Evolutionary conservation across 108 stramenopile genomes (phyloP).

Genomic region (Skeletonema tropicum): DNA sequence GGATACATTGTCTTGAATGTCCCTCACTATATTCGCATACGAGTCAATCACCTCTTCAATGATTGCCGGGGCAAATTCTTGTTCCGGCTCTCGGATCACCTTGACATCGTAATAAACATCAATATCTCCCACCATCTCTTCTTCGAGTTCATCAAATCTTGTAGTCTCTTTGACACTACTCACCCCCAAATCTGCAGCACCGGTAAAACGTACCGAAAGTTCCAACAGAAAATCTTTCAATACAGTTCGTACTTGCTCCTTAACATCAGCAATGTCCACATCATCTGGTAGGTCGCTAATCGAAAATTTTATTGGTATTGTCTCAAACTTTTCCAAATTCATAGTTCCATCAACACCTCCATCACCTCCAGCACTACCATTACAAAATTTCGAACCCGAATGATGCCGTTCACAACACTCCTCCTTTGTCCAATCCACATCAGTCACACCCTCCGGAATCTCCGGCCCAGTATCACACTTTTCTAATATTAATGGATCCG

Average conservation of each 20-base stretch:
- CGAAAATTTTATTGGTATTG: slow-evolving; percentile 13
- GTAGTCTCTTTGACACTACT: slow-evolving; percentile 21
- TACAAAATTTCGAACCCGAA: background rate
- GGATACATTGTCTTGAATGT: background rate
- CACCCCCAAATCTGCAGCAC: slow-evolving; percentile 22
- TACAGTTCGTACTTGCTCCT: slow-evolving; percentile 17
- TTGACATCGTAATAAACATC: slow-evolving; percentile 35
- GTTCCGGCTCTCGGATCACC: slow-evolving; percentile 8
- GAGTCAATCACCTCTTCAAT: slow-evolving; percentile 36
- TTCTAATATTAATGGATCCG: background rate
- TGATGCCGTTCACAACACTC: background rate
- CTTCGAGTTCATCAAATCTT: background rate
- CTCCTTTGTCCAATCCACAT: background rate
- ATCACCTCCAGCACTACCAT: background rate
- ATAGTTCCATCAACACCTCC: too few species aligned
- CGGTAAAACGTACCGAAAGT: slow-evolving; percentile 1
- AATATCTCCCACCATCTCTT: background rate
- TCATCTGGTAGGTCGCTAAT: slow-evolving; percentile 29
- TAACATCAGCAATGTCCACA: slow-evolving; percentile 13
- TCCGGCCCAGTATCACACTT: background rate
- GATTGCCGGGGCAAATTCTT: slow-evolving; percentile 27
- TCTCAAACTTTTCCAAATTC: slow-evolving; percentile 6
- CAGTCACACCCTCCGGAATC: background rate
- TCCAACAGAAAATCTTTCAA: slow-evolving; percentile 7
- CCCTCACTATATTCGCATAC: slow-evolving; percentile 12